Evolutionary conservation across 192 early-diverging fungal genomes (phyloP).

Genomic region (Thamnidium elegans): DNA sequence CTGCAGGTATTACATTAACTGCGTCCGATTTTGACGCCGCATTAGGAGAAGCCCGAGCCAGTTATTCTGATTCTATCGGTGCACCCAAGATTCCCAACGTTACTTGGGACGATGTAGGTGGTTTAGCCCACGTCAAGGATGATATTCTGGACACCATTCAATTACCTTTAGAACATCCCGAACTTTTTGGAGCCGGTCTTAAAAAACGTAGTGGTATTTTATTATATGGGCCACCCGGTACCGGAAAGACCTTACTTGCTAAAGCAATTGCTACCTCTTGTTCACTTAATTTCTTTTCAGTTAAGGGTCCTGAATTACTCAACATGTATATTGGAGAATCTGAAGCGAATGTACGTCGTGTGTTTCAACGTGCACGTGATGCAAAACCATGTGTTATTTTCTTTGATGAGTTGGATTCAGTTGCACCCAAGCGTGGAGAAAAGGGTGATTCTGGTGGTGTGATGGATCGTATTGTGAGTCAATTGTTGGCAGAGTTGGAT

Average conservation of each 20-base stretch:
- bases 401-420: constrained; percentile 98
- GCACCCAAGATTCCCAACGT: constrained; percentile 98
- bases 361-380: constrained; percentile 95
- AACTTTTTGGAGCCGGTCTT: constrained; percentile 91
- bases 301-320: constrained; percentile 97
- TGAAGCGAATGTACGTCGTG: constrained; percentile 93
- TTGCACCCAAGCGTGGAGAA: constrained; percentile 96
- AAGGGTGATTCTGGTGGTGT: constrained; percentile 98
- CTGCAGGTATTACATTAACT: constrained; percentile 74
- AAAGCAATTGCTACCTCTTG: constrained; percentile 99
- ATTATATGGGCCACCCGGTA: constrained; percentile 96
- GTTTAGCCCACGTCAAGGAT: constrained; percentile 87
- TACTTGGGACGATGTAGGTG: constrained; percentile 98
- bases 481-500: constrained; percentile 95
- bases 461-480: constrained; percentile 98
- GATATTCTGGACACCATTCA: constrained; percentile 96
- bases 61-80: constrained; percentile 89
- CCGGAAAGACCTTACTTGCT: constrained; percentile 97
- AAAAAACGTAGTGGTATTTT: constrained; percentile 93
- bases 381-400: constrained; percentile 98
- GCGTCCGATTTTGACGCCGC: constrained; percentile 79
- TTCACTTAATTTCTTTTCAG: constrained; percentile 96
- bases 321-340: constrained; percentile 99
- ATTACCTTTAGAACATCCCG: constrained; percentile 91
- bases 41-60: constrained; percentile 71